Evolutionary conservation across 1,284 basidiomycete genomes (phyloP), one percentile per base, ranked within the genome.

Genomic region (Ustilago crameri): DNA sequence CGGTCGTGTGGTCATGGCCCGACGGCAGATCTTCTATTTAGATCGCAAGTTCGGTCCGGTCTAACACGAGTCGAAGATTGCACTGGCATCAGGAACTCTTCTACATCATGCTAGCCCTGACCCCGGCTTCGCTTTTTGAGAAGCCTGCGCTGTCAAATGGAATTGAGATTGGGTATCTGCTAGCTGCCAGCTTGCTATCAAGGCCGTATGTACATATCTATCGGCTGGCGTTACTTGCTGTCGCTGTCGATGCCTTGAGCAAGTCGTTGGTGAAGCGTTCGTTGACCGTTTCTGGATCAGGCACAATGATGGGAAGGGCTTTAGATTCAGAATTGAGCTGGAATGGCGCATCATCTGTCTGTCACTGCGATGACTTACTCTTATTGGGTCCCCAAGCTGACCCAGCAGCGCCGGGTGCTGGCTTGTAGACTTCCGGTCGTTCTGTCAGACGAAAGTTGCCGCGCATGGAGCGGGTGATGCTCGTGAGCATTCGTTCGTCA

Each of bases 381-480:
- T 69, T 73, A 51, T 73, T 73, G 0, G 70, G 56, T 5, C 65
- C 70, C 70, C 70, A 73, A 3, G 65, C 70, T 9, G 65, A 64
- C 7, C 65, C 70, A 22, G 46, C 50, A 17, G 53, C 38, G n/a
- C 61, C 65, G 10, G 70, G 37, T 38, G 70, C 51, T 27, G 70
- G 46, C 18, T 73, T 73, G 54, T 69, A 68, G 9, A 61, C 58
- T 47, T 73, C 65, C 9, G 70, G 51, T 24, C 58, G 51, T 30
- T 68, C 70, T 73, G 61, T 56, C 2, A 18, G 32, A 43, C 5
- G 15, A 2, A 46, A 23, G 20, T 10, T 7, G 18, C 9, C 20
- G 22, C 23, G 10, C 41, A 10, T 23, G 20, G 20, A n/a, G 26
- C 38, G 32, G 12, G 23, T 22, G 46, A 1, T 47, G 27, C 49